Evolutionary conservation across 169 alveolate species (phyloP).

Genomic region (Eimeria necatrix): DNA sequence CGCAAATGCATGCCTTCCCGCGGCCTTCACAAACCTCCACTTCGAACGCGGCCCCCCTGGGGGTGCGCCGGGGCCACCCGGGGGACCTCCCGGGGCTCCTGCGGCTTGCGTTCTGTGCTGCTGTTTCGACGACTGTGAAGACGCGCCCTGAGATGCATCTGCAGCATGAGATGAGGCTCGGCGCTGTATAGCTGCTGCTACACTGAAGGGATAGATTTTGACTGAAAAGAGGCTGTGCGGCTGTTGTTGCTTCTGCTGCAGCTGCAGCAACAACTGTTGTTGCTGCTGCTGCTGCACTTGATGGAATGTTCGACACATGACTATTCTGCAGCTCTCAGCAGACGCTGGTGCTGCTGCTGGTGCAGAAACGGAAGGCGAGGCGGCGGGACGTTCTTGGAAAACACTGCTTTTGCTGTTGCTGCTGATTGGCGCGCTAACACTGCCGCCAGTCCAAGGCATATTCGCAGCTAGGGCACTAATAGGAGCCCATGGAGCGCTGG

Average conservation of each 20-base stretch:
- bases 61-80: no score
- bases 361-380: background rate
- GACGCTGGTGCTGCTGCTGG: background rate
- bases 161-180: background rate
- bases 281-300: no score
- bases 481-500: background rate
- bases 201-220: background rate
- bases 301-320: no score
- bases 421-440: background rate
- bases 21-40: background rate
- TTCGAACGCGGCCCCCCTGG: background rate
- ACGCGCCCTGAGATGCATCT: background rate
- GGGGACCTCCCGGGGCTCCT: constrained; percentile 2
- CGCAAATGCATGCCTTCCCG: background rate
- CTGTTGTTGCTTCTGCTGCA: background rate
- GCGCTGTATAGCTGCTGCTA: background rate
- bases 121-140: background rate
- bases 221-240: background rate
- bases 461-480: background rate
- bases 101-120: background rate
- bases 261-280: no score
- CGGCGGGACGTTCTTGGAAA: no score
- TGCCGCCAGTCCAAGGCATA: background rate
- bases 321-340: no score
- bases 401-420: background rate